These are phyloP conservation scores for Mycena indigotica DNA, from an alignment of 768 basidiomycete genomes.

Conservation along the genomic window DNA sequence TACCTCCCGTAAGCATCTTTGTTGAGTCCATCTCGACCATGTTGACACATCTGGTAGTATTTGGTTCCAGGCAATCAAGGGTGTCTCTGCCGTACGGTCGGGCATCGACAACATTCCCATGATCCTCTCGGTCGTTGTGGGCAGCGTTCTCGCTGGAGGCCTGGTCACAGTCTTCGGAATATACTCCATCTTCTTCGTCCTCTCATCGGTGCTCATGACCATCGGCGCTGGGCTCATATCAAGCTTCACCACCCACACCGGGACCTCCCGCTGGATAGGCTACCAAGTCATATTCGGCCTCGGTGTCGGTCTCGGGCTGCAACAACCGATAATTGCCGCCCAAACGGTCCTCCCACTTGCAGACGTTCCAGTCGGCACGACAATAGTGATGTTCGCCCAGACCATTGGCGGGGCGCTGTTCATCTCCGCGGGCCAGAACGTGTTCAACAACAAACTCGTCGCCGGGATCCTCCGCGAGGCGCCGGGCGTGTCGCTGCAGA, in stretches of 20 bases:
- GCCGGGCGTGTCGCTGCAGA: conserved; percentile 6
- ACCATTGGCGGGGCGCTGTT: conserved; percentile 18
- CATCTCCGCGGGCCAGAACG: conserved; percentile 16
- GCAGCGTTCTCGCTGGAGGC: conserved; percentile 2
- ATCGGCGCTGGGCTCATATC: conserved; percentile 13
- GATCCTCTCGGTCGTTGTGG: conserved; percentile 11
- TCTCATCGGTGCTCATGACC: conserved; percentile 12
- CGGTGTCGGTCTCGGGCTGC: not conserved
- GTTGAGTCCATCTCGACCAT: not conserved
- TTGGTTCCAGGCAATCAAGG: conserved; percentile 9
- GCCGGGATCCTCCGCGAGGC: conserved; percentile 3
- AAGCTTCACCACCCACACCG: conserved; percentile 10
- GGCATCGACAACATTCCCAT: conserved; percentile 18
- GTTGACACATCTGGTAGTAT: not conserved
- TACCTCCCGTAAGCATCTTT: not conserved
- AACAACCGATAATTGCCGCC: not conserved
- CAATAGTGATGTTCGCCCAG: conserved; percentile 14
- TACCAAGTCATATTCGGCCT: not conserved
- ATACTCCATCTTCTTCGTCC: conserved; percentile 9
- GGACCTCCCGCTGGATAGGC: not conserved
- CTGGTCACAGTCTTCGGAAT: conserved; percentile 12
- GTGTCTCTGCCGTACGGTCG: conserved; percentile 15
- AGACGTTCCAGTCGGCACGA: conserved; percentile 17
- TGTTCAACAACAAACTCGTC: conserved; percentile 14
- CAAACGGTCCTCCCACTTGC: conserved; percentile 9